phyloP scores from a whole-genome alignment of 176 grass and related monocot genomes.

The Phragmites australis region DNA sequence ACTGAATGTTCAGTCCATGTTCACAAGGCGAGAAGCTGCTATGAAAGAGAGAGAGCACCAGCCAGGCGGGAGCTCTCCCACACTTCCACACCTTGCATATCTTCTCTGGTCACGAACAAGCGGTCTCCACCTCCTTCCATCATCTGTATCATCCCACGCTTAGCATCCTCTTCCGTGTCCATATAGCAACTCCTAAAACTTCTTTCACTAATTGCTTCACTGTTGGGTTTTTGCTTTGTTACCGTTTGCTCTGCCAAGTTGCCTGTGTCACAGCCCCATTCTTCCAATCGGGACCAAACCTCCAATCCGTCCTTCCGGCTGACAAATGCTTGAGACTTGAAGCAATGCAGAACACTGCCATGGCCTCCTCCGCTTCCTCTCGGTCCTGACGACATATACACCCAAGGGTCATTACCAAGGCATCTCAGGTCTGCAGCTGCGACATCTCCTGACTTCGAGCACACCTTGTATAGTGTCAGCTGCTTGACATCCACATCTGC shows the following conservation, averaged over 20 bases:
- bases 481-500: slow-evolving; percentile 64
- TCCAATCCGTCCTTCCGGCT: slow-evolving; percentile 72
- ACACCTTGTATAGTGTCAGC: slow-evolving; percentile 72
- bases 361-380: slow-evolving; percentile 63
- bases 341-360: slow-evolving; percentile 69
- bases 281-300: slow-evolving; percentile 75
- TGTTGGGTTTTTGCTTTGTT: slow-evolving; percentile 15
- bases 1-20: not conserved
- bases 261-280: not conserved
- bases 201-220: slow-evolving; percentile 28
- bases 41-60: slow-evolving; percentile 48
- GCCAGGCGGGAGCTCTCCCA: slow-evolving; percentile 72
- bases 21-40: not conserved
- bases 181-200: slow-evolving; percentile 61
- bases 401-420: slow-evolving; percentile 78
- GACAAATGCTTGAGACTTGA: slow-evolving; percentile 76
- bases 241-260: slow-evolving; percentile 20
- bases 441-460: slow-evolving; percentile 84
- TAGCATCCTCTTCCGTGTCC: slow-evolving; percentile 65
- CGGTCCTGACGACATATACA: slow-evolving; percentile 60
- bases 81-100: slow-evolving; percentile 64
- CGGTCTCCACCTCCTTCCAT: slow-evolving; percentile 82
- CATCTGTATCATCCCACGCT: slow-evolving; percentile 57
- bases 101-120: slow-evolving; percentile 73
- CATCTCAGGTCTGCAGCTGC: slow-evolving; percentile 72